phyloP scores from a whole-genome alignment of 1,284 basidiomycete species.

The Naganishia sp. region DNA sequence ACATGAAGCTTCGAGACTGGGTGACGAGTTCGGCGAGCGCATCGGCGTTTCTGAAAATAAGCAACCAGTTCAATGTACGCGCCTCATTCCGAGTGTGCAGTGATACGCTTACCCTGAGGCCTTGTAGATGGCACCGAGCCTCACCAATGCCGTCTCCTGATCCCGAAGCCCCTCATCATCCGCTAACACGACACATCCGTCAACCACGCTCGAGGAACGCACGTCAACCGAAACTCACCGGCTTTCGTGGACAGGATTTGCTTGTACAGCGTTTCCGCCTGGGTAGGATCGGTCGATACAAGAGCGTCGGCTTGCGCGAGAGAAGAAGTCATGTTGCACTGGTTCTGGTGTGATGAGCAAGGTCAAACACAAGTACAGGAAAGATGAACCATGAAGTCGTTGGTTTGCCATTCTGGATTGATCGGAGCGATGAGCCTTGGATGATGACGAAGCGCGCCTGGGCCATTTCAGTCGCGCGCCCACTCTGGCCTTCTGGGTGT shows the following conservation, averaged over 20 bases:
- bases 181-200: conserved; percentile 4
- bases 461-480: not conserved
- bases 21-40: conserved; percentile 85
- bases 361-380: not conserved
- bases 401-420: not conserved
- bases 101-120: conserved; percentile 44
- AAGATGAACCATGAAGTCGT: not conserved
- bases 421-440: not conserved
- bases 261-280: conserved; percentile 47
- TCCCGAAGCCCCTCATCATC: conserved; percentile 56
- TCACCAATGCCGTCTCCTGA: conserved; percentile 83
- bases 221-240: conserved; percentile 33
- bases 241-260: conserved; percentile 44
- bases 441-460: conserved; percentile 25
- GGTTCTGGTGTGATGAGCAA: too few species aligned
- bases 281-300: conserved; percentile 41
- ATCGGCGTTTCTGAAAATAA: conserved; percentile 68
- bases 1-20: conserved; percentile 85
- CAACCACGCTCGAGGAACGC: not conserved
- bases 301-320: conserved; percentile 42
- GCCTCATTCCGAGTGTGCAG: not conserved
- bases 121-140: conserved; percentile 86
- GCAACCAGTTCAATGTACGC: not conserved
- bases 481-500: conserved; percentile 1
- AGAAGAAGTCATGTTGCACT: conserved; percentile 35